phyloP scores from a whole-genome alignment of 2,329 filamentous ascomycete species.

The Stemphylium vesicarium region DNA sequence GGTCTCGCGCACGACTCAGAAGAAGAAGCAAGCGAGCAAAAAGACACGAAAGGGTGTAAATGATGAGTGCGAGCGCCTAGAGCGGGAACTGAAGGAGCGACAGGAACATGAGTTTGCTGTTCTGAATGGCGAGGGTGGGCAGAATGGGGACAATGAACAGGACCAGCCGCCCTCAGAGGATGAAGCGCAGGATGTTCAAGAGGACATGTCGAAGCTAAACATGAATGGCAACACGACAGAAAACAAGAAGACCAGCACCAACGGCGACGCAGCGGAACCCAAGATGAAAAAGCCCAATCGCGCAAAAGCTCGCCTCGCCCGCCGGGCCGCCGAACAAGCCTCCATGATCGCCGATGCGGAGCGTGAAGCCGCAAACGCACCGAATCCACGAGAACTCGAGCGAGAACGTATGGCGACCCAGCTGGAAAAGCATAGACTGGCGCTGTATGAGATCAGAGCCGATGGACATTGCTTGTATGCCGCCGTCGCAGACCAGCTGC shows the following conservation, averaged over 20 bases:
- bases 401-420: conserved; percentile 68
- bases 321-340: conserved; percentile 84
- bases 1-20: conserved; percentile 83
- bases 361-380: conserved; percentile 67
- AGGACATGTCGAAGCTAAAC: conserved; percentile 14
- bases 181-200: conserved; percentile 21
- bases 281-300: conserved; percentile 78
- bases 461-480: conserved; percentile 97
- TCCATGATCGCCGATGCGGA: conserved; percentile 71
- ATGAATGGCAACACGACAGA: conserved; percentile 4
- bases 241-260: conserved; percentile 5
- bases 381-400: conserved; percentile 48
- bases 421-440: conserved; percentile 68
- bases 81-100: conserved; percentile 61
- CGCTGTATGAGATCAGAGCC: conserved; percentile 79
- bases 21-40: conserved; percentile 97
- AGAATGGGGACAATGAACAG: conserved; percentile 16
- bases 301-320: conserved; percentile 87
- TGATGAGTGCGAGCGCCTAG: conserved; percentile 66
- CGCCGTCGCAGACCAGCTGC: conserved; percentile 84
- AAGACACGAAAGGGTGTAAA: conserved; percentile 67
- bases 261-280: conserved; percentile 2
- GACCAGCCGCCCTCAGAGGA: neutral
- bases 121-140: conserved; percentile 38
- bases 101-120: conserved; percentile 60